These are phyloP conservation scores for Phytophthora ramorum DNA, from an alignment of 352 stramenopile species.

Conservation along the genomic window DNA sequence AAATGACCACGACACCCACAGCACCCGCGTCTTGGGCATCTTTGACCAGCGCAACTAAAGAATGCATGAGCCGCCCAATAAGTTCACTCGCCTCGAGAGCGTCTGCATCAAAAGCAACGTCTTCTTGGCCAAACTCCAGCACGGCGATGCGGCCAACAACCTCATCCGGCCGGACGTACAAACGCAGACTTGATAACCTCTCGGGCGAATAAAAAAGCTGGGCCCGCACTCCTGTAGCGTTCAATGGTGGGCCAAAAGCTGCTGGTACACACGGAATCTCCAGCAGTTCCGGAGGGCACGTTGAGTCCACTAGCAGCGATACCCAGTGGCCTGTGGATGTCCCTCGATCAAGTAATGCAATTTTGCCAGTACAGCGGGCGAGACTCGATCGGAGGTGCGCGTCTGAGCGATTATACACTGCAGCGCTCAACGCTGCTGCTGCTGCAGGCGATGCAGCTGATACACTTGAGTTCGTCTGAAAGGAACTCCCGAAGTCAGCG, in stretches of 20 bases:
- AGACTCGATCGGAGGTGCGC: constrained; percentile 55
- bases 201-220: constrained; percentile 74
- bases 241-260: constrained; percentile 56
- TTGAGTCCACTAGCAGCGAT: constrained; percentile 41
- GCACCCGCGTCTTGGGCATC: constrained; percentile 71
- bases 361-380: constrained; percentile 48
- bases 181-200: constrained; percentile 59
- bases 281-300: constrained; percentile 33
- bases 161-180: constrained; percentile 77
- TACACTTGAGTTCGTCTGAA: neutral
- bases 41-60: constrained; percentile 75
- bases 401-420: constrained; percentile 57
- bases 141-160: constrained; percentile 72
- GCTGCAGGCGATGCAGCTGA: constrained; percentile 11
- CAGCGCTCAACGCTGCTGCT: constrained; percentile 39
- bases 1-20: constrained; percentile 61
- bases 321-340: constrained; percentile 68
- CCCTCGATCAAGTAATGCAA: constrained; percentile 64
- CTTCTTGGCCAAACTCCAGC: constrained; percentile 69
- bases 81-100: constrained; percentile 66
- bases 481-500: constrained; percentile 14
- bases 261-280: constrained; percentile 70
- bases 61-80: constrained; percentile 69
- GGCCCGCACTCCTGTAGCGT: constrained; percentile 39
- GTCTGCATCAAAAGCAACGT: constrained; percentile 60